These are phyloP conservation scores for Trichosporon sp. DNA, from an alignment of 1,284 basidiomycete species.

Conservation along the genomic window DNA sequence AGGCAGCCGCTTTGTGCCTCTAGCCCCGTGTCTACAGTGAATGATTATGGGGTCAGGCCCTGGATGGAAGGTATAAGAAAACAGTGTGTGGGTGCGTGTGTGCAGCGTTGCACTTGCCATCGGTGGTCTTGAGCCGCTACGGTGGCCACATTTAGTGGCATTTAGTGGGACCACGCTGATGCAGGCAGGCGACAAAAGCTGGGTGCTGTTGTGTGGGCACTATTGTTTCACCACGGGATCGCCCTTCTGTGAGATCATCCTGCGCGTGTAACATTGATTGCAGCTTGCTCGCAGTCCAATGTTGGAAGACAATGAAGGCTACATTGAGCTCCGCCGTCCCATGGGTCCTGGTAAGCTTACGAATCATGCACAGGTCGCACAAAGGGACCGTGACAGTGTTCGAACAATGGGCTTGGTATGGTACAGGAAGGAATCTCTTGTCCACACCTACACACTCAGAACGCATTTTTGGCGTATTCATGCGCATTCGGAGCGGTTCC, in stretches of 20 bases:
- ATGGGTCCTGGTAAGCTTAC: neutral
- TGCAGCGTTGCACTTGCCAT: neutral
- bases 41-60: neutral
- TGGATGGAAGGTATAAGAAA: constrained; percentile 7
- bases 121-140: neutral
- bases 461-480: neutral
- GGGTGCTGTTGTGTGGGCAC: neutral
- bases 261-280: neutral
- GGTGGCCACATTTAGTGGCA: neutral
- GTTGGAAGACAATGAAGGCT: neutral
- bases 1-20: neutral
- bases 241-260: neutral
- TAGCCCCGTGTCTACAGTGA: neutral
- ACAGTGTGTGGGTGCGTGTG: neutral
- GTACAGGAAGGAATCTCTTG: neutral
- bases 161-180: neutral
- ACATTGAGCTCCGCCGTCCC: neutral
- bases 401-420: neutral
- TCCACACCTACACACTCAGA: neutral
- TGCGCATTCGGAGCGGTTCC: neutral
- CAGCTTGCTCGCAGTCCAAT: neutral
- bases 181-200: neutral
- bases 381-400: constrained; percentile 1
- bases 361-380: neutral
- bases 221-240: neutral